Evolutionary conservation across 2,329 filamentous ascomycete genomes (phyloP).

Genomic region (Sclerotinia nivalis): DNA sequence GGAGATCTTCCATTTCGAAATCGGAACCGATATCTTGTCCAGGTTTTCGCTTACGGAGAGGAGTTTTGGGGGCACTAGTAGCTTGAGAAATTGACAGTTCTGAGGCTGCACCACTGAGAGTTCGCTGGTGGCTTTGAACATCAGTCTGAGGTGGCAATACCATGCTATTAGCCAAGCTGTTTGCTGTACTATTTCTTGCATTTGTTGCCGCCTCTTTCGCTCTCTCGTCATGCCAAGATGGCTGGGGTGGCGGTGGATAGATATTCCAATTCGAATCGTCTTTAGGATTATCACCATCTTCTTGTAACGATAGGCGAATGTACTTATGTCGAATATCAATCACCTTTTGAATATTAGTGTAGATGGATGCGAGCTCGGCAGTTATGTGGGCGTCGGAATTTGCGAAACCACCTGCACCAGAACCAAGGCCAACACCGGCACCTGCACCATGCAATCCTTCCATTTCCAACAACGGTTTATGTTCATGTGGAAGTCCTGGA

Average conservation of each 20-base stretch:
- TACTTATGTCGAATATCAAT: constrained; percentile 87
- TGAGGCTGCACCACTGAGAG: background rate
- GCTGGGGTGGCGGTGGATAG: constrained; percentile 88
- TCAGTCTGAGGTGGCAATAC: constrained; percentile 39
- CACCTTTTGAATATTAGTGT: constrained; percentile 87
- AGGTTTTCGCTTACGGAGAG: constrained; percentile 71
- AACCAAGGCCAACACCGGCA: constrained; percentile 60
- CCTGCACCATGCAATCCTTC: constrained; percentile 59
- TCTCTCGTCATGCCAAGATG: constrained; percentile 72
- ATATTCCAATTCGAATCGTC: constrained; percentile 82
- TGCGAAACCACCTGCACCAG: constrained; percentile 62
- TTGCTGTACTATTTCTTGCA: constrained; percentile 49
- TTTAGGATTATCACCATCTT: constrained; percentile 81
- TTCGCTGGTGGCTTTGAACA: constrained; percentile 29
- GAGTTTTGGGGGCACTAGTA: constrained; percentile 46
- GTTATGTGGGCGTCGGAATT: constrained; percentile 78
- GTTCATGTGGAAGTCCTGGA: constrained; percentile 54
- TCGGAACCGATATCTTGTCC: constrained; percentile 90
- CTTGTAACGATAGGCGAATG: constrained; percentile 80
- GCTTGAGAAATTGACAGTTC: constrained; percentile 32
- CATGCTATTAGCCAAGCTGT: constrained; percentile 46
- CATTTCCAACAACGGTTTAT: constrained; percentile 52
- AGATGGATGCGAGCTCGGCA: constrained; percentile 81
- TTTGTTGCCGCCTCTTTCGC: constrained; percentile 29
- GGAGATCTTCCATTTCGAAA: constrained; percentile 76